Evolutionary conservation across 345 rosid species (phyloP).

Genomic region (Tarenaya hassleriana): DNA sequence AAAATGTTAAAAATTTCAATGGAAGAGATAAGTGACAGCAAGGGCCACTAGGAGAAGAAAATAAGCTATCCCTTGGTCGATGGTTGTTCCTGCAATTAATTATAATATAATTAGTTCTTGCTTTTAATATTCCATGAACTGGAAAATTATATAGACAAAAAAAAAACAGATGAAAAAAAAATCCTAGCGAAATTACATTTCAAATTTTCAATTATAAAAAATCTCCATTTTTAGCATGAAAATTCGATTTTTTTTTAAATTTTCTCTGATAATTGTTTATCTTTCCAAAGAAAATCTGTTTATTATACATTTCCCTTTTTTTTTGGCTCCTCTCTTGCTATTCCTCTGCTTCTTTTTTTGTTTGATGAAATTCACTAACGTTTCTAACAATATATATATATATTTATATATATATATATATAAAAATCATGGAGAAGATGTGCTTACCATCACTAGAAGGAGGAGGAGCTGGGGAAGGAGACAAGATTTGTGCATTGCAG

Average conservation of each 20-base stretch:
- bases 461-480: constrained; percentile 35
- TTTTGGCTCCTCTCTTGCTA: no score
- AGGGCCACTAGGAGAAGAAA: constrained; percentile 31
- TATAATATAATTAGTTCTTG: not conserved
- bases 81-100: constrained; percentile 20
- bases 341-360: no score
- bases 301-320: no score
- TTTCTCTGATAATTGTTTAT: no score
- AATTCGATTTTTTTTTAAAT: no score
- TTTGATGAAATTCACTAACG: no score
- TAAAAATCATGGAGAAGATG: not conserved
- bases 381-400: no score
- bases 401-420: no score
- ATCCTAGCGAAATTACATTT: not conserved
- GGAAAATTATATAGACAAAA: not conserved
- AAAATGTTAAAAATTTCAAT: constrained; percentile 17
- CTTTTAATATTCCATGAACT: no score
- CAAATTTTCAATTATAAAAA: not conserved
- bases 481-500: constrained; percentile 29
- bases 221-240: not conserved
- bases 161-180: not conserved
- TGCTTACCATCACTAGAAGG: constrained; percentile 39
- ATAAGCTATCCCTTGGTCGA: constrained; percentile 46
- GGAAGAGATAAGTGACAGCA: constrained; percentile 34
- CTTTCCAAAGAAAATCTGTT: no score